Percentiles rank a stretch among this genome's conserved stretches.
Evolutionary conservation across 2,329 filamentous ascomycete genomes (phyloP).

Genomic region (Lachnellula subtilissima): DNA sequence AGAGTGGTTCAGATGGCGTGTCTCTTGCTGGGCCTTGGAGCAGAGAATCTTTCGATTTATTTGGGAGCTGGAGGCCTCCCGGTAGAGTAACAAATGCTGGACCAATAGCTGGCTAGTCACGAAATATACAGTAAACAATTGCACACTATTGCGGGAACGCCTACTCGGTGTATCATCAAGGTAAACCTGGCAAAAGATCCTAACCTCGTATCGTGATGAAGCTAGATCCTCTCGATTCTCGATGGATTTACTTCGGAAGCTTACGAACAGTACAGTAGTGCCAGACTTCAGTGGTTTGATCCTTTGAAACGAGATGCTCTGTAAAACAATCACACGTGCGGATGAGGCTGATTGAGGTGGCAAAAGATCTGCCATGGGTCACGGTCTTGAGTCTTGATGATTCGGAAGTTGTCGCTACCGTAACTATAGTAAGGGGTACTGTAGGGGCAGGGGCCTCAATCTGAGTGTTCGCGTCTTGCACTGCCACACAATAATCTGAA

Average conservation of each 20-base stretch:
- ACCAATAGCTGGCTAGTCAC: neutral
- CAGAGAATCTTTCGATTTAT: constrained; percentile 34
- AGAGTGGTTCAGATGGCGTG: neutral
- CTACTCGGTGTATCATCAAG: neutral
- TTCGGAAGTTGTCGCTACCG: neutral
- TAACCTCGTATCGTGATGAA: neutral
- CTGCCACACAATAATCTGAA: neutral
- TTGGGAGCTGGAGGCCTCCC: constrained; percentile 26
- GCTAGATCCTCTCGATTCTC: no score
- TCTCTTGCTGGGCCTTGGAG: constrained; percentile 31
- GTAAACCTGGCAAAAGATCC: neutral
- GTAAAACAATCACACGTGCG: neutral
- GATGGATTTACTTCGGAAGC: no score
- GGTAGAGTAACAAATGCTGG: neutral
- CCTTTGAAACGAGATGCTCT: neutral
- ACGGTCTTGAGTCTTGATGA: neutral
- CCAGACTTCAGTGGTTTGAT: neutral
- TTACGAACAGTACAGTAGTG: no score
- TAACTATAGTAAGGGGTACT: no score
- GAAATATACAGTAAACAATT: neutral
- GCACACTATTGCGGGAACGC: neutral
- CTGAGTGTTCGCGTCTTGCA: neutral
- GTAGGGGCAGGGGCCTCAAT: no score
- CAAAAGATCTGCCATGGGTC: neutral
- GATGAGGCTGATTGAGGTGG: neutral